Evolutionary conservation across 2,329 filamentous ascomycete species (phyloP), one percentile per base, ranked within the genome.

Genomic region (Cytospora piceae): DNA sequence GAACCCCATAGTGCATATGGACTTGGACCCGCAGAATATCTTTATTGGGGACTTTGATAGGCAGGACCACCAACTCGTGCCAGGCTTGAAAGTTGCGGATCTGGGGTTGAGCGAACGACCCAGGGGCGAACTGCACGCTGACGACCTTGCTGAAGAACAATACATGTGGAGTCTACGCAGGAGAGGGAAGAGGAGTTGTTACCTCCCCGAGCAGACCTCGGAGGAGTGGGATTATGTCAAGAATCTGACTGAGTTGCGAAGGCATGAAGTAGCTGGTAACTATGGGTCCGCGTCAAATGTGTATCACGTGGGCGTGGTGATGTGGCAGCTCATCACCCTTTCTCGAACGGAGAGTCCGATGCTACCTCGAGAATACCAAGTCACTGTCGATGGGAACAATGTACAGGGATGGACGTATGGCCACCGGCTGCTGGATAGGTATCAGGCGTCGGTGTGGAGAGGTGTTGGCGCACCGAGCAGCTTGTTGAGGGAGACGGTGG

Each of bases 1-100:
- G 2, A 42, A 62, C 24, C 60, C 60, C 3, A 32, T 62, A 27
- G 60, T 62, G 3, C 60, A 62, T 22, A 55, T 62, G 22, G 60
- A 62, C 22, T 31, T 62, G 14, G 60, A 62, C 29, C 51, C 60
- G 11, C 34, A 55, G 5, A 62, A 62, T 49, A 27, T 63, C 12
- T 46, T 56, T 15, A 32, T 63, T 9, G 52, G 52, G 6, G 53
- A 63, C 4, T 63, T 56, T 22, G 29, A n/a, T 34, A 31, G 31
- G 31, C 31, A 31, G 31, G 31, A 31, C 8, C 31, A 31, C 31
- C 31, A 31, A 31, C 4, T 31, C 31, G 8, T 31, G 31, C 31
- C 31, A 27, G 14, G 15, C 2, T 27, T 37, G 15, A 22, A 58
- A 37, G 31, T 63, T 27, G 54, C 54, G 20, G 54, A 63, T 31